Evolutionary conservation across 768 basidiomycete genomes (phyloP).

Genomic region (Phylloporus sp.): DNA sequence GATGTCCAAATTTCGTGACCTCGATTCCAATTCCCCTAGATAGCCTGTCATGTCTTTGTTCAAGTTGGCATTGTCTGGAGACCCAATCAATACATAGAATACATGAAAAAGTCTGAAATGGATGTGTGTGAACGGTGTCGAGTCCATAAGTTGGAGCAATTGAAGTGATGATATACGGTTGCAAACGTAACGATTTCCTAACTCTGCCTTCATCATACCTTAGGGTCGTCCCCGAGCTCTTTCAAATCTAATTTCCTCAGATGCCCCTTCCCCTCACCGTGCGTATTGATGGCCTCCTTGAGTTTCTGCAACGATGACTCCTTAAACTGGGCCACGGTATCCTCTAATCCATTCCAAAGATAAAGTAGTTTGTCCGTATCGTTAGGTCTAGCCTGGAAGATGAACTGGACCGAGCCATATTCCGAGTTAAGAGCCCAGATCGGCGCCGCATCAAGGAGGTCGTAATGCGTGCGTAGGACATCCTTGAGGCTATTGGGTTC

Average conservation of each 20-base stretch:
- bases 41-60: too few relatives aligned
- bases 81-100: too few relatives aligned
- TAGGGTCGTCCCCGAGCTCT: too few relatives aligned
- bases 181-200: too few relatives aligned
- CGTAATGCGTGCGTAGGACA: neutral
- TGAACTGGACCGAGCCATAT: neutral
- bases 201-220: too few relatives aligned
- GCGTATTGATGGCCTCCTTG: neutral
- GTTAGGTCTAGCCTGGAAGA: neutral
- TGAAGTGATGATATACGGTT: too few relatives aligned
- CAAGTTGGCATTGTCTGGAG: too few relatives aligned
- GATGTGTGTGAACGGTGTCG: too few relatives aligned
- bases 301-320: neutral
- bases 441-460: neutral
- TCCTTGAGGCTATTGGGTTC: neutral
- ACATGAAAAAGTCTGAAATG: too few relatives aligned
- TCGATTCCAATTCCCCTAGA: too few relatives aligned
- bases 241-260: neutral
- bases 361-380: neutral
- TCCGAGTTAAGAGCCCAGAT: neutral
- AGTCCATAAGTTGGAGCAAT: too few relatives aligned
- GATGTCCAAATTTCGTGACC: too few relatives aligned
- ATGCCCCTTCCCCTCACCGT: neutral
- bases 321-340: neutral
- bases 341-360: neutral